These are phyloP conservation scores for Sporothrix phasma DNA, from an alignment of 2,329 filamentous ascomycete genomes.

Conservation along the genomic window DNA sequence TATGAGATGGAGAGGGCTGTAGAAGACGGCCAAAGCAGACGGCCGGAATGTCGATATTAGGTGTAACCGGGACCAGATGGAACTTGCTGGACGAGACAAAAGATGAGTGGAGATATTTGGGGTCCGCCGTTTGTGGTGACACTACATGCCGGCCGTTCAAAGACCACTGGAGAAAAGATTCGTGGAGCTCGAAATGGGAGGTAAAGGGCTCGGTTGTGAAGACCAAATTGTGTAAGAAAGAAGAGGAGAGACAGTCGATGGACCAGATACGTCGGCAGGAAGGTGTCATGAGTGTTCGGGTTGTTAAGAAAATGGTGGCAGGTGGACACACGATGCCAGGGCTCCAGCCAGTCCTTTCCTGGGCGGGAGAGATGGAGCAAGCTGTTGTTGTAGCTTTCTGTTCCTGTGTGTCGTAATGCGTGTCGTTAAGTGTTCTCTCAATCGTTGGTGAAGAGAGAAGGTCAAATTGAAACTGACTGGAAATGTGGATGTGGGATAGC, in stretches of 20 bases:
- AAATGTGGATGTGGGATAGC: background rate
- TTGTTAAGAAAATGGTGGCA: no score
- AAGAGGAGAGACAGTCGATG: no score
- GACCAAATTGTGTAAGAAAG: no score
- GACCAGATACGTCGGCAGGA: no score
- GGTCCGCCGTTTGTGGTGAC: conserved; percentile 9
- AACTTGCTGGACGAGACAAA: background rate
- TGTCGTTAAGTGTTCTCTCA: background rate
- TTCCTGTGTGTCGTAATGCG: background rate
- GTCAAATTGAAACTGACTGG: background rate
- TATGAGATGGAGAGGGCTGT: background rate
- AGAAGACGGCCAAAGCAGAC: background rate
- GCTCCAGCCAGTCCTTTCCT: no score
- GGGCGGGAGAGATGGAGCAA: background rate
- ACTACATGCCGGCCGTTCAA: conserved; percentile 8
- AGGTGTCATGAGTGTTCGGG: no score
- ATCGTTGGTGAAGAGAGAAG: background rate
- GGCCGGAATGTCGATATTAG: conserved; percentile 1
- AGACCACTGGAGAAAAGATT: background rate
- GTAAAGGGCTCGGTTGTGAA: no score
- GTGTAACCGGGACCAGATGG: background rate
- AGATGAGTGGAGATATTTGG: conserved; percentile 1
- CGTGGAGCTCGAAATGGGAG: no score
- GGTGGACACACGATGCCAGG: no score
- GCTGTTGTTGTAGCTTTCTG: background rate